A percentile compares a stretch with the other conserved stretches of the same genome.
These are phyloP conservation scores for Candida anglica DNA, from an alignment of 805 yeast genomes.

Conservation along the genomic window DNA sequence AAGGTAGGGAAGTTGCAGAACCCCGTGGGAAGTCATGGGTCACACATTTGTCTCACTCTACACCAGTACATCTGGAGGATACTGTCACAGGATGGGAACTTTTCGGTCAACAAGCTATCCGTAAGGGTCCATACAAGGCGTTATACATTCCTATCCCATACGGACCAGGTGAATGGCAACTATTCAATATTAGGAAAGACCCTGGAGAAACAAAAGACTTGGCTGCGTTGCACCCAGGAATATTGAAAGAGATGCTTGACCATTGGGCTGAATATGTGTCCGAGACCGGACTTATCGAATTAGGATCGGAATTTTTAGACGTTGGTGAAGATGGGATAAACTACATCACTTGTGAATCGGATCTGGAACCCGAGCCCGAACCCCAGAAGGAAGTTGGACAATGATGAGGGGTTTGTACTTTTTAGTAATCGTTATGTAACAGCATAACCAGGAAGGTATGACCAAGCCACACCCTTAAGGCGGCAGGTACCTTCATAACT, in stretches of 20 bases:
- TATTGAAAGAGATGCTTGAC: constrained; percentile 36
- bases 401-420: background rate
- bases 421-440: background rate
- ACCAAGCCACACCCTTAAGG: too few relatives aligned
- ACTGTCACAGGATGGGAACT: constrained; percentile 55
- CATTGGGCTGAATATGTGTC: constrained; percentile 53
- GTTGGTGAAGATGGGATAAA: constrained; percentile 3
- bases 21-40: constrained; percentile 48
- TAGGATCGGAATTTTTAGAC: constrained; percentile 11
- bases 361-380: too few relatives aligned
- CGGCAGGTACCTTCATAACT: too few relatives aligned
- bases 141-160: constrained; percentile 45
- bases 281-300: constrained; percentile 45
- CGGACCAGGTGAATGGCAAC: constrained; percentile 41
- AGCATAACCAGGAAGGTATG: too few relatives aligned
- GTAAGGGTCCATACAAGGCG: constrained; percentile 48
- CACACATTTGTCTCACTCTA: constrained; percentile 25
- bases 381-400: too few relatives aligned
- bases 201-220: constrained; percentile 53
- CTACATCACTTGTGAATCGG: constrained; percentile 1
- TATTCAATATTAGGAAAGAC: constrained; percentile 39
- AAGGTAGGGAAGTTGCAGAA: constrained; percentile 39
- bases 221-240: constrained; percentile 29
- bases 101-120: constrained; percentile 53
- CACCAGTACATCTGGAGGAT: constrained; percentile 36